phyloP scores from a whole-genome alignment of 768 basidiomycete genomes.

The Lactifluus volemus region DNA sequence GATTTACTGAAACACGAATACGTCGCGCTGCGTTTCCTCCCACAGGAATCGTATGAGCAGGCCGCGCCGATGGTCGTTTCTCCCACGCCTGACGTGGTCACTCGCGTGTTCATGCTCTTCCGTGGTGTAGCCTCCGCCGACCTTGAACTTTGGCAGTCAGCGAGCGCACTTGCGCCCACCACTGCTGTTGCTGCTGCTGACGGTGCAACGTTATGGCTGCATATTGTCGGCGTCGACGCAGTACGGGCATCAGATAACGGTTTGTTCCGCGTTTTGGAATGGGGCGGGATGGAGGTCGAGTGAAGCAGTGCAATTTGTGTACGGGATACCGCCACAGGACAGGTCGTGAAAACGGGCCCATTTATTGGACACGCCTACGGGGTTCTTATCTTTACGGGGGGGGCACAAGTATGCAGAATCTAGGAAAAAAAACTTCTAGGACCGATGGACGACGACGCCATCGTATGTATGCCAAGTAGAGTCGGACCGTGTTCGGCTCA shows the following conservation, averaged over 20 bases:
- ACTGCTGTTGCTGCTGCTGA: constrained; percentile 9
- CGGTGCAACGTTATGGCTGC: constrained; percentile 25
- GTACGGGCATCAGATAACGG: constrained; percentile 22
- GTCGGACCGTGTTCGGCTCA: too few relatives aligned
- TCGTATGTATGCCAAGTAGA: too few relatives aligned
- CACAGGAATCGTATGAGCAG: constrained; percentile 34
- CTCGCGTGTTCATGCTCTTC: constrained; percentile 42
- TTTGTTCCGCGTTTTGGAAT: constrained; percentile 37
- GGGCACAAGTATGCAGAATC: too few relatives aligned
- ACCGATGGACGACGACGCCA: too few relatives aligned
- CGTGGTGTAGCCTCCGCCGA: constrained; percentile 27
- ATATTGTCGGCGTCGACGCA: constrained; percentile 30
- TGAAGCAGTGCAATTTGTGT: background rate
- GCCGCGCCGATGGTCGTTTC: constrained; percentile 32
- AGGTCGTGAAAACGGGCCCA: too few relatives aligned
- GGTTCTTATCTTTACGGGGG: too few relatives aligned
- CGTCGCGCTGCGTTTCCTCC: constrained; percentile 38
- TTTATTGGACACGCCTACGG: too few relatives aligned
- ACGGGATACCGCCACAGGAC: too few relatives aligned
- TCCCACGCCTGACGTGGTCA: constrained; percentile 36
- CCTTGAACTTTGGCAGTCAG: constrained; percentile 23
- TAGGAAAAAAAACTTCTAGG: too few relatives aligned
- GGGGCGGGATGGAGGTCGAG: constrained; percentile 27
- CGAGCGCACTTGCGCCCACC: constrained; percentile 18
- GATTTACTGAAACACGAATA: constrained; percentile 31